Percentiles rank a stretch among this genome's conserved stretches.
Conservation (phyloP, 2,329 filamentous ascomycete species). For the Clonostachys solani region DNA sequence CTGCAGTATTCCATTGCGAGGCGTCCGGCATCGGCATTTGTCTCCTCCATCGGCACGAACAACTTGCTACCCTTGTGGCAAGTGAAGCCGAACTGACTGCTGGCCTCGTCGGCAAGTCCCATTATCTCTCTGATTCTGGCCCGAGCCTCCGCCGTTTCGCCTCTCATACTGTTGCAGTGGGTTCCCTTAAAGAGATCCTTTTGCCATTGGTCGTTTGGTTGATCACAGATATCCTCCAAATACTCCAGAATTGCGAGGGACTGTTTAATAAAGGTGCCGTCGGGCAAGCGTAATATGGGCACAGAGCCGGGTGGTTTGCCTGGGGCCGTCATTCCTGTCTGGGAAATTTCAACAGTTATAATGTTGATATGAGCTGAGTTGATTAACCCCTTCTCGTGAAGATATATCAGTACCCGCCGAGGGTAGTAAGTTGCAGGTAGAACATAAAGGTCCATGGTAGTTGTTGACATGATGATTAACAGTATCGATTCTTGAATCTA, state of each 20-base stretch:
- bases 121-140: background rate
- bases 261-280: conserved; percentile 12
- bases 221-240: conserved; percentile 13
- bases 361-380: background rate
- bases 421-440: background rate
- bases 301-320: conserved; percentile 11
- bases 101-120: background rate
- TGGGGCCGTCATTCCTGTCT: conserved; percentile 4
- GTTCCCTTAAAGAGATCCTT: background rate
- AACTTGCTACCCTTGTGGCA: background rate
- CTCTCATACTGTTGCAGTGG: background rate
- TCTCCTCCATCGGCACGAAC: background rate
- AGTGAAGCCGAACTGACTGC: background rate
- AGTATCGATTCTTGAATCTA: too few relatives aligned
- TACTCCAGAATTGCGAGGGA: conserved; percentile 14
- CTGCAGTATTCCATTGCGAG: background rate
- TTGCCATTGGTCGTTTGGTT: conserved; percentile 9
- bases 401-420: conserved; percentile 1
- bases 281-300: conserved; percentile 9
- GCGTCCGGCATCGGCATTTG: background rate
- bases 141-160: background rate
- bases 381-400: background rate
- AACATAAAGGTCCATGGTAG: background rate
- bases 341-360: background rate
- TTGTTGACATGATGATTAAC: too few relatives aligned